A percentile compares a stretch with the other conserved stretches of the same genome.
These are phyloP conservation scores for Talaromyces atroroseus DNA, from an alignment of 2,329 filamentous ascomycete genomes.

Conservation along the genomic window DNA sequence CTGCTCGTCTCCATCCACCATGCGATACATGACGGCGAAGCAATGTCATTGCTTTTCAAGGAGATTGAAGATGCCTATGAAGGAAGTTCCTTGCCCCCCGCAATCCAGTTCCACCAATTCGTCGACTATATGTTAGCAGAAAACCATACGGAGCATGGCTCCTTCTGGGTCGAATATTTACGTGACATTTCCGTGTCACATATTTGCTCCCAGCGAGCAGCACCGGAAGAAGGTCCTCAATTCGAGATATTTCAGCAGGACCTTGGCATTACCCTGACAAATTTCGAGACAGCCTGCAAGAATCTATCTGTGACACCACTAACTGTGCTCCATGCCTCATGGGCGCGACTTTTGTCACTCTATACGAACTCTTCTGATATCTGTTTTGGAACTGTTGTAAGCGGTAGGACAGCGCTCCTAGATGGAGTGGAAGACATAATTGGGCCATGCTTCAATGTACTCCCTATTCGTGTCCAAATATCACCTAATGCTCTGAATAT, in stretches of 20 bases:
- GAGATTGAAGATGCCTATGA: constrained; percentile 62
- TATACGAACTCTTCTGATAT: constrained; percentile 58
- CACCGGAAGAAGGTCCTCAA: constrained; percentile 12
- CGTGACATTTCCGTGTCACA: constrained; percentile 44
- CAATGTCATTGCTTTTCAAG: constrained; percentile 62
- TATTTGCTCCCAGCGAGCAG: constrained; percentile 5
- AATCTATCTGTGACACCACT: constrained; percentile 58
- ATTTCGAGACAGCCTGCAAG: constrained; percentile 48
- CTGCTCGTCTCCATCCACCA: constrained; percentile 62
- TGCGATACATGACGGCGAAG: constrained; percentile 79
- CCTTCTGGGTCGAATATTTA: constrained; percentile 64
- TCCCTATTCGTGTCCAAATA: constrained; percentile 63
- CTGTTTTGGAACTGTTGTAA: constrained; percentile 83
- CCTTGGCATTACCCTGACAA: constrained; percentile 35
- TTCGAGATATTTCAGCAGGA: constrained; percentile 8
- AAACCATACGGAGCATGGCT: constrained; percentile 3
- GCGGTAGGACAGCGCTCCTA: constrained; percentile 64
- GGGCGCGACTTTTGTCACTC: constrained; percentile 60
- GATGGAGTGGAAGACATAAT: constrained; percentile 65
- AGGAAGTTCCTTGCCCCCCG: constrained; percentile 42
- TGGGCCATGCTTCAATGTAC: constrained; percentile 89
- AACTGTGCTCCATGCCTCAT: constrained; percentile 65
- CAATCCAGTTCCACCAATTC: constrained; percentile 59
- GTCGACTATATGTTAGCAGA: constrained; percentile 57
- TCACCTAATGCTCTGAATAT: constrained; percentile 45